Percentiles rank a stretch among this genome's conserved stretches.
Conservation (phyloP, 1,284 basidiomycete genomes). For the Cryptococcus deneoformans region DNA sequence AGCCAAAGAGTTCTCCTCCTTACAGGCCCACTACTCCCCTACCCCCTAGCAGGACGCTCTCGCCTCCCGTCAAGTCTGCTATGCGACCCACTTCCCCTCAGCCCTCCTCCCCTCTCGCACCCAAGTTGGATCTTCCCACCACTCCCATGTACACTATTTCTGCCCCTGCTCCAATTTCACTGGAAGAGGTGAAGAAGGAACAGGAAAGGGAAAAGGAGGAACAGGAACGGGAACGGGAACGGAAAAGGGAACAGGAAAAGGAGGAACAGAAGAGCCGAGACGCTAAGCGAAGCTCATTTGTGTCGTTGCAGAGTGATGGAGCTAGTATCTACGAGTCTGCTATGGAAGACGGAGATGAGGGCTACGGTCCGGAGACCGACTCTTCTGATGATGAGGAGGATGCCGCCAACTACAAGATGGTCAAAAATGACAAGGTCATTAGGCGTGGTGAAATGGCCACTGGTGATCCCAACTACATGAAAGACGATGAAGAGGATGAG, state of each 20-base stretch:
- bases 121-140: slow-evolving; percentile 17
- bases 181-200: slow-evolving; percentile 8
- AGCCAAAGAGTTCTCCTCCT: neutral
- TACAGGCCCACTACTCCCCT: slow-evolving; percentile 28
- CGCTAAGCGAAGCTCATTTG: slow-evolving; percentile 21
- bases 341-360: slow-evolving; percentile 29
- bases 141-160: slow-evolving; percentile 37
- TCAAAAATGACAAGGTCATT: slow-evolving; percentile 39
- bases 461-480: slow-evolving; percentile 17
- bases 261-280: neutral
- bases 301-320: slow-evolving; percentile 28
- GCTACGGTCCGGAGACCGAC: slow-evolving; percentile 2
- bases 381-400: slow-evolving; percentile 32
- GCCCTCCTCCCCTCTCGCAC: slow-evolving; percentile 7
- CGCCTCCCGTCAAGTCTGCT: slow-evolving; percentile 47
- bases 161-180: slow-evolving; percentile 40
- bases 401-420: slow-evolving; percentile 34
- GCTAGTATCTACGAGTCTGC: slow-evolving; percentile 47
- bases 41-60: slow-evolving; percentile 36
- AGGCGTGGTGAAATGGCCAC: slow-evolving; percentile 18
- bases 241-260: neutral
- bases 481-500: slow-evolving; percentile 14
- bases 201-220: neutral
- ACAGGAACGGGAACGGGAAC: neutral
- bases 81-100: slow-evolving; percentile 40